Percentiles rank a stretch among this genome's conserved stretches.
Evolutionary conservation across 1,284 basidiomycete species (phyloP).

Genomic region (Laetiporus sulphureus): DNA sequence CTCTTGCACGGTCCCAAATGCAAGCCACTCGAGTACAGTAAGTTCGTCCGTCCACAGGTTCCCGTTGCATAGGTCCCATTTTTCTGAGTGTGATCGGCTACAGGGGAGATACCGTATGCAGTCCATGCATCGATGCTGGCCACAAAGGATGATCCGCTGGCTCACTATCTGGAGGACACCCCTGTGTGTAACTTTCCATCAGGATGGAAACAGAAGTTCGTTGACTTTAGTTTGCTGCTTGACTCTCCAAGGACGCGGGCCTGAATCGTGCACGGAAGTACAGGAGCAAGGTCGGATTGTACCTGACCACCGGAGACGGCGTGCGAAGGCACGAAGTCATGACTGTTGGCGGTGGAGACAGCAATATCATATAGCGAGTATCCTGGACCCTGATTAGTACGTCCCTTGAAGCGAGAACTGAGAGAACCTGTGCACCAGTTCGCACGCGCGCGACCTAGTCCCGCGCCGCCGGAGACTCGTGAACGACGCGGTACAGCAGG

Average conservation of each 20-base stretch:
- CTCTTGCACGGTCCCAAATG: too few relatives aligned
- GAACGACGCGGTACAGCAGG: neutral
- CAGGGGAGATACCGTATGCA: too few relatives aligned
- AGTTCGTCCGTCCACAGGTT: too few relatives aligned
- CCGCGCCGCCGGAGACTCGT: neutral
- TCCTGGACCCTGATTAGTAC: neutral
- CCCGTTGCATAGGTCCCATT: too few relatives aligned
- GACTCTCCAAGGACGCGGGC: neutral
- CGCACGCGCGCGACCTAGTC: neutral
- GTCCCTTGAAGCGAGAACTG: too few relatives aligned
- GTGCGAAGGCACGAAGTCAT: neutral
- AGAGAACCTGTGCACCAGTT: neutral
- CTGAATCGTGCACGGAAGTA: too few relatives aligned
- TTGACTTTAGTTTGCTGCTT: neutral
- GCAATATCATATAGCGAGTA: neutral
- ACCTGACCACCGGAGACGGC: neutral
- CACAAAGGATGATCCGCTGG: neutral
- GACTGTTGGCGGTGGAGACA: constrained; percentile 3
- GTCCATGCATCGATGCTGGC: too few relatives aligned
- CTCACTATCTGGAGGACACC: neutral
- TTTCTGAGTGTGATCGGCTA: too few relatives aligned
- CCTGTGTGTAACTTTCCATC: too few relatives aligned
- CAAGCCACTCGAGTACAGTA: too few relatives aligned
- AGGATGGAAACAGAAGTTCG: neutral
- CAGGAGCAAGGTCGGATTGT: neutral